Evolutionary conservation across 768 basidiomycete species (phyloP), one percentile per base, ranked within the genome.

Genomic region (Lentinula edodes): DNA sequence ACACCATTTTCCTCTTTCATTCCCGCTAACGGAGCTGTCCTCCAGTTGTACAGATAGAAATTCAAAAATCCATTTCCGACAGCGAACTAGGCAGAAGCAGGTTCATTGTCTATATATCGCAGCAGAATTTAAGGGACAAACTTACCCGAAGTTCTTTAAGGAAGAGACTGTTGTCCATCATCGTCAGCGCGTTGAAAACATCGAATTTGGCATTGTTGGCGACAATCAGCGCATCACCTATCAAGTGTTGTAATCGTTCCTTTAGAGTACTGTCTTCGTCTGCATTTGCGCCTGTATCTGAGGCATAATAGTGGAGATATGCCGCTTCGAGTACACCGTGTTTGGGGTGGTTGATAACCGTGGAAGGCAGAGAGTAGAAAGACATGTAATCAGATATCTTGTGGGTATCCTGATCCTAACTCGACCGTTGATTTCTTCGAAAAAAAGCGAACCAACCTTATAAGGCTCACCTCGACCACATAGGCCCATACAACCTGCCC

Each of bases 11-110:
- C 76, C 12, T 78, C 64, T 39, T 75, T 77, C 69, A 90, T 71
- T 50, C 96, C 95, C 42, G 92, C 86, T 61, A 98, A 76, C 2
- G 85, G 81, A 13, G 85, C 75, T 12, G 93, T 95, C 62, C 90
- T 82, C 93, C 95, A 99, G 74, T 99, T 99, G 77, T 97, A 98
- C 61, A 95, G 72, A 71, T 95, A 95, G 71, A 85, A 96, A 73
- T 95, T 92, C 57, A 99, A 80, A 72, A 89, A 83, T 1, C 97
- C 97, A 69, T 96, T 92, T 4, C 94, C 96, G 10, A 80, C 76
- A n/a, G 93, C 96, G 69, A 98, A 98, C 95, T 96, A 48, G 63
- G 46, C 65, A 42, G 55, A 20, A 20, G 35, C 20, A 55, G 4
- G 5, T 62, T 60, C 53, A 58, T 52, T n/a, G 48, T 12, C 28